Conservation (phyloP, 169 alveolate species). For the Fabrea salina region DNA sequence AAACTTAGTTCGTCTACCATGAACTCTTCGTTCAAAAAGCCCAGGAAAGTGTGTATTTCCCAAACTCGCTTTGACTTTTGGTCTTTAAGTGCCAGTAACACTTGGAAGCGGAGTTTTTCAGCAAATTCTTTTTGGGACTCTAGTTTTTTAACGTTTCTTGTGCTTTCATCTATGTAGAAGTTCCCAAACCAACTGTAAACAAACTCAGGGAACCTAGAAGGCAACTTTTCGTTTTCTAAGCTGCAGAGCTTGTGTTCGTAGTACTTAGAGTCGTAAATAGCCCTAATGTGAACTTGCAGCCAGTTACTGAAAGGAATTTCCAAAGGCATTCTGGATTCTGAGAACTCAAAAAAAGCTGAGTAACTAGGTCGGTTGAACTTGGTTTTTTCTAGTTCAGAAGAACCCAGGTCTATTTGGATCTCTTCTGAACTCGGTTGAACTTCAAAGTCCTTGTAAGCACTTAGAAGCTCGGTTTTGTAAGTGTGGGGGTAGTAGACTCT, state of each 20-base stretch:
- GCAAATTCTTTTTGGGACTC: slow-evolving; percentile 45
- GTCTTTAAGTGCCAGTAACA: slow-evolving; percentile 18
- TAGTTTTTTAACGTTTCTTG: slow-evolving; percentile 35
- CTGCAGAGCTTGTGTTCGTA: slow-evolving; percentile 42
- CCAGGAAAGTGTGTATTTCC: slow-evolving; percentile 45
- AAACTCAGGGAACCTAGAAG: slow-evolving; percentile 48
- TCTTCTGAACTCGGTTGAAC: neutral
- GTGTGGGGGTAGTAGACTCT: neutral
- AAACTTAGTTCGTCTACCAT: slow-evolving; percentile 48
- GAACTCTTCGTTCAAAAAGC: slow-evolving; percentile 44
- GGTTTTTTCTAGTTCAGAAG: neutral
- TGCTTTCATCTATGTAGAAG: slow-evolving; percentile 44
- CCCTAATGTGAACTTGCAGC: slow-evolving; percentile 48
- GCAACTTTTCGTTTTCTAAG: neutral
- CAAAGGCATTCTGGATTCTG: neutral
- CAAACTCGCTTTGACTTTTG: slow-evolving; percentile 34
- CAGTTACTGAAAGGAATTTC: slow-evolving; percentile 54
- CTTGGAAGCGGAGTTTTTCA: slow-evolving; percentile 36
- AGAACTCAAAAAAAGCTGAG: neutral
- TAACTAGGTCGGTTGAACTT: slow-evolving; percentile 5
- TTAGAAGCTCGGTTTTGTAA: neutral
- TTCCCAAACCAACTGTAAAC: slow-evolving; percentile 55
- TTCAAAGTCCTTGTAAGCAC: neutral
- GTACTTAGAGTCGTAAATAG: slow-evolving; percentile 53
- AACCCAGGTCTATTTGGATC: neutral